These are phyloP conservation scores for Coniochaeta hoffmannii DNA, from an alignment of 2,329 filamentous ascomycete species.

Conservation along the genomic window DNA sequence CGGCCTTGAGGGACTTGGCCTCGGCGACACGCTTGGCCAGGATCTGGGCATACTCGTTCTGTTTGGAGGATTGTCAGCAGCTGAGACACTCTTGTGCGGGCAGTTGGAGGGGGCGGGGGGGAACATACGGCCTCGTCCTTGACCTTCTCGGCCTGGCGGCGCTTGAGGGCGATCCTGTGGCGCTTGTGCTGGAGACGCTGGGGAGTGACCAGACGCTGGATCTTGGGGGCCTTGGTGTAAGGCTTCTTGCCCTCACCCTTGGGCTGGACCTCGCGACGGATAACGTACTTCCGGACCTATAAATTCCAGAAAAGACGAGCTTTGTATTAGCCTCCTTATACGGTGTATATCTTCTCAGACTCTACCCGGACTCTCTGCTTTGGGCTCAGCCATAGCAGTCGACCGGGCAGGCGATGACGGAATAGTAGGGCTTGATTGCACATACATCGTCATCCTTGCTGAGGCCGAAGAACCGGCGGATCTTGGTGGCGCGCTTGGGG, in stretches of 20 bases:
- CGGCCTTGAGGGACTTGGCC: constrained; percentile 88
- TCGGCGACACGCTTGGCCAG: constrained; percentile 96
- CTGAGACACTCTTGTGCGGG: too few species aligned
- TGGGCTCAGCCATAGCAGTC: constrained; percentile 34
- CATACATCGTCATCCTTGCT: constrained; percentile 99
- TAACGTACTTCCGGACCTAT: constrained; percentile 98
- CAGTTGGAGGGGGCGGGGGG: not conserved
- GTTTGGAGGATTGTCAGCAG: constrained; percentile 27
- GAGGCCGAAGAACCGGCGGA: constrained; percentile 98
- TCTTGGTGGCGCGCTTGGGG: constrained; percentile 99
- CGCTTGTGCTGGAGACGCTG: constrained; percentile 99
- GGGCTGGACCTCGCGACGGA: constrained; percentile 94
- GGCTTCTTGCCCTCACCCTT: constrained; percentile 96
- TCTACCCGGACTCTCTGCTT: constrained; percentile 43
- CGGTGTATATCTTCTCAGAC: constrained; percentile 46
- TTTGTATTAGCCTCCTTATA: constrained; percentile 24
- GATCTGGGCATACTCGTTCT: constrained; percentile 96
- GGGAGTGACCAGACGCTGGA: constrained; percentile 98
- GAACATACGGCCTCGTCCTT: constrained; percentile 89
- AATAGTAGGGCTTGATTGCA: constrained; percentile 45
- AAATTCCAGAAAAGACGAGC: constrained; percentile 32
- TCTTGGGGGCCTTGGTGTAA: constrained; percentile 99
- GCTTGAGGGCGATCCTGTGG: constrained; percentile 96
- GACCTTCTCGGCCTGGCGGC: constrained; percentile 90
- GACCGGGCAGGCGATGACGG: constrained; percentile 65